phyloP scores from a whole-genome alignment of 1,284 basidiomycete genomes.

The Mycosarcoma mackinlayi region DNA sequence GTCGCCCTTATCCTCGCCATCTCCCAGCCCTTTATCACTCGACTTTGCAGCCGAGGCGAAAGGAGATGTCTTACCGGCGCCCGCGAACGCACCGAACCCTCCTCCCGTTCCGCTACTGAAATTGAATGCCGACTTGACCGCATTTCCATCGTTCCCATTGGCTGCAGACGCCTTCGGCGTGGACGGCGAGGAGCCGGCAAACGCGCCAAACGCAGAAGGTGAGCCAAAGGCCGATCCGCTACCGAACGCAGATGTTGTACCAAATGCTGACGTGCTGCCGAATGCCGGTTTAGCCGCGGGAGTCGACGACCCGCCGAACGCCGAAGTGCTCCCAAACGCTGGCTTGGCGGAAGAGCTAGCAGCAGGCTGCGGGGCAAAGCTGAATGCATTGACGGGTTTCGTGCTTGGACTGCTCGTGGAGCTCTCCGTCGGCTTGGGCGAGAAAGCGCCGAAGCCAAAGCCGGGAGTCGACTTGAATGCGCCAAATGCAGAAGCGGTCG shows the following conservation, averaged over 20 bases:
- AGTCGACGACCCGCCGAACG: neutral
- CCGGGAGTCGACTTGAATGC: conserved; percentile 22
- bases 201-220: conserved; percentile 1
- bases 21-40: conserved; percentile 5
- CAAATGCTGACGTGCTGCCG: conserved; percentile 14
- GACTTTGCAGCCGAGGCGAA: conserved; percentile 15
- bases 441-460: conserved; percentile 42
- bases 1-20: conserved; percentile 8
- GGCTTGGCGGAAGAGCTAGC: neutral
- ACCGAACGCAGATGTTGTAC: conserved; percentile 2
- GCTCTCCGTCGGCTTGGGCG: conserved; percentile 7
- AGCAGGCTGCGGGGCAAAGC: conserved; percentile 22
- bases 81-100: conserved; percentile 27
- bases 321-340: conserved; percentile 12
- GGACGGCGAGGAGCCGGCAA: neutral
- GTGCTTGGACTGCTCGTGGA: conserved; percentile 1
- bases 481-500: conserved; percentile 34
- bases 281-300: neutral
- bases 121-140: conserved; percentile 21
- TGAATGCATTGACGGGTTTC: conserved; percentile 24
- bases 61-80: conserved; percentile 14
- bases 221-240: too few relatives aligned
- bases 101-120: conserved; percentile 6
- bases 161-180: conserved; percentile 1
- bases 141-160: neutral